Percentiles rank a stretch among this genome's conserved stretches.
These are phyloP conservation scores for Pleurotus platypus DNA, from an alignment of 768 basidiomycete genomes.

Conservation along the genomic window DNA sequence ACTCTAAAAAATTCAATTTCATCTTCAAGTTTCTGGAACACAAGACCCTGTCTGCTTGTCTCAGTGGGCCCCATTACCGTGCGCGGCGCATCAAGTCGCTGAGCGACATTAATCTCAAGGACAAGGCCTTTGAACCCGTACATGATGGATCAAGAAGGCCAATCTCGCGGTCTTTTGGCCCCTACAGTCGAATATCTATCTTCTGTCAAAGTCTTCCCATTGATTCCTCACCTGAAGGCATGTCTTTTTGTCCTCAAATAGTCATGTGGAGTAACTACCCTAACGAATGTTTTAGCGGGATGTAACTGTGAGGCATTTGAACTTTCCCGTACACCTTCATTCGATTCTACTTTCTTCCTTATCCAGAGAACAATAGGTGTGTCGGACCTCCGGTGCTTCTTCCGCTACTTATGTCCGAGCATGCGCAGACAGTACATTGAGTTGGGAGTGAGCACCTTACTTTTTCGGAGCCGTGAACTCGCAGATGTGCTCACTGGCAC, in stretches of 20 bases:
- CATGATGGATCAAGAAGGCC: conserved; percentile 42
- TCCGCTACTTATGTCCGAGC: conserved; percentile 13
- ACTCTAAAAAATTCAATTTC: no score
- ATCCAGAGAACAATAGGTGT: conserved; percentile 43
- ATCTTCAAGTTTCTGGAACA: no score
- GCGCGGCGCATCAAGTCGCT: neutral
- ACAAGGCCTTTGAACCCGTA: conserved; percentile 12
- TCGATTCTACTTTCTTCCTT: conserved; percentile 16
- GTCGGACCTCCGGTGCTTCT: conserved; percentile 12
- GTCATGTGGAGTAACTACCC: neutral
- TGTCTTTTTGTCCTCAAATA: conserved; percentile 3
- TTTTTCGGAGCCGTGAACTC: neutral
- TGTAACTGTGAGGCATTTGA: conserved; percentile 48
- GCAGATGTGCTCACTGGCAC: neutral
- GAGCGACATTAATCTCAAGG: neutral
- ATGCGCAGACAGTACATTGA: conserved; percentile 60
- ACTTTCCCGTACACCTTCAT: conserved; percentile 2
- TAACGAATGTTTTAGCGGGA: conserved; percentile 34
- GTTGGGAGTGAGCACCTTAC: conserved; percentile 63
- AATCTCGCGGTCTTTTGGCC: conserved; percentile 38
- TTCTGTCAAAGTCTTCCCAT: conserved; percentile 74
- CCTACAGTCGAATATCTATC: conserved; percentile 57
- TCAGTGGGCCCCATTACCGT: neutral
- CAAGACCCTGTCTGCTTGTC: neutral
- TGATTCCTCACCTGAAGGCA: conserved; percentile 63